Evolutionary conservation across 106 monocot species (phyloP).

Genomic region (Dendrobium officinale): DNA sequence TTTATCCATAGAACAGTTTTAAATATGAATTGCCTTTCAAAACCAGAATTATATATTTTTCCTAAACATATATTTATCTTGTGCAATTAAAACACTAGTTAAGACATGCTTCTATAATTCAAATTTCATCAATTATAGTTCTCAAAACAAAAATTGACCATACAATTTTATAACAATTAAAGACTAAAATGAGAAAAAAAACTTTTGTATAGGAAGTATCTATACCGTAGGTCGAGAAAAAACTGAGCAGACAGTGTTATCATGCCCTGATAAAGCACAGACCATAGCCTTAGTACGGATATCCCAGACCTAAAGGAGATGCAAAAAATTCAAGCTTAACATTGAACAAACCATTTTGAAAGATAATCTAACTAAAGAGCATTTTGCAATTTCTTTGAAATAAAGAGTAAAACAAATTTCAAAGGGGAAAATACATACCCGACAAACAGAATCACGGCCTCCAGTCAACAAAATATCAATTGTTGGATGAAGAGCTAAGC

Average conservation of each 20-base stretch:
- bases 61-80: neutral
- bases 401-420: neutral
- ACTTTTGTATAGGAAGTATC: neutral
- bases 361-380: conserved; percentile 1
- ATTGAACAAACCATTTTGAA: neutral
- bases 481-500: conserved; percentile 92
- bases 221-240: conserved; percentile 93
- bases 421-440: conserved; percentile 42
- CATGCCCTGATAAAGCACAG: conserved; percentile 97
- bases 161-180: neutral
- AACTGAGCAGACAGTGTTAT: conserved; percentile 97
- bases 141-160: neutral
- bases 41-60: neutral
- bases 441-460: conserved; percentile 97
- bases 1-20: neutral
- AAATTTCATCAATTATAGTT: neutral
- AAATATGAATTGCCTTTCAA: neutral
- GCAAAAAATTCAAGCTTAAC: neutral
- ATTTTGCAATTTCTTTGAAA: neutral
- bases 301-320: conserved; percentile 81
- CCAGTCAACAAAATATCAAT: conserved; percentile 92
- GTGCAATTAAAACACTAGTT: neutral
- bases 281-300: conserved; percentile 92
- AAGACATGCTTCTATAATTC: neutral
- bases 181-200: neutral